Base-by-base conservation (phyloP, 208 protist genomes). In the Leishmania guyanensis region DNA sequence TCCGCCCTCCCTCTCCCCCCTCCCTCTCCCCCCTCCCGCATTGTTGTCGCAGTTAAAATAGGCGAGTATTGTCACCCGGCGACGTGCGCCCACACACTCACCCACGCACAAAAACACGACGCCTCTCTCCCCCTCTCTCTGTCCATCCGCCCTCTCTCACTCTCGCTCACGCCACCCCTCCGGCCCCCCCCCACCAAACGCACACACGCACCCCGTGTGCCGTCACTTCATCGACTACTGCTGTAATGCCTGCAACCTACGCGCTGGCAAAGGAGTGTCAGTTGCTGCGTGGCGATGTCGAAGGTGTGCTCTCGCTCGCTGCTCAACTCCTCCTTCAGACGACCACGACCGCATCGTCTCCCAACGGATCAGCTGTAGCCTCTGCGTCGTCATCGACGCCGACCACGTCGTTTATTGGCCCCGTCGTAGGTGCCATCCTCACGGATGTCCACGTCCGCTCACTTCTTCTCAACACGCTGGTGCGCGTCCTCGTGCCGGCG, bases 401-500 rank as follows among this genome's bases (percentile, higher is more conserved):
- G 17, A 14, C 46, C 14, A 43, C 66, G 9, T 66, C 65, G 9
- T 20, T n/a, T 1, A 56, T 70, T 6, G 73, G 77, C 2, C 82
- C 82, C 26, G n/a, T 82, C 2, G 64, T 87, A 2, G 75, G 84
- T 0, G 78, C 77, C 17, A 77, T 92, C 26, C 84, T 95, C 70
- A 94, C 85, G 12, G 86, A 77, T 2, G 85, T 86, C n/a, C 84
- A 91, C 78, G 80, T 86, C 2, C 91, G 93, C 10, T 48, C 74
- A 2, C 75, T 90, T 50, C 87, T 91, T 58, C 72, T 83, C 22
- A 86, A 90, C 54, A 75, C 91, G 4, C 73, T 94, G 20, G 91
- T 95, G 75, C 90, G 89, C 26, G 89, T 96, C 9, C 71, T 80
- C 14, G 89, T 95, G n/a, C 90, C 91, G 20, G 75, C 79, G 39